phyloP scores from a whole-genome alignment of 257 asterid genomes.

The Penstemon newberryi region DNA sequence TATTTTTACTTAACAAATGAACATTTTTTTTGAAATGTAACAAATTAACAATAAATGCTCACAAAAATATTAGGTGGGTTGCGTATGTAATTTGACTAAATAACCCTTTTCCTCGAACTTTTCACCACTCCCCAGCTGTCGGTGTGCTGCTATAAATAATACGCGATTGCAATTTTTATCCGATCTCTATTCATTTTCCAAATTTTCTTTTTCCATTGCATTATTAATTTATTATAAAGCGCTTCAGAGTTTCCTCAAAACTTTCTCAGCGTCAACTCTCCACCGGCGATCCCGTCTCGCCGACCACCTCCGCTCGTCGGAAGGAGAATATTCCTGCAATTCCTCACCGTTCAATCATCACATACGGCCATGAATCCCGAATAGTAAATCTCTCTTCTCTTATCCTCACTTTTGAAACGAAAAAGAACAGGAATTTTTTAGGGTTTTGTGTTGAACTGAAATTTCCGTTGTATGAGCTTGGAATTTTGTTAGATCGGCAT shows the following conservation, averaged over 20 bases:
- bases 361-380: slow-evolving; percentile 50
- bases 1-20: background rate
- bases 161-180: slow-evolving; percentile 17
- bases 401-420: background rate
- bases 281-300: slow-evolving; percentile 33
- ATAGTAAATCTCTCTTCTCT: slow-evolving; percentile 41
- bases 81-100: slow-evolving; percentile 30
- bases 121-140: slow-evolving; percentile 35
- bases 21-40: background rate
- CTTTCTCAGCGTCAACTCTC: slow-evolving; percentile 39
- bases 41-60: background rate
- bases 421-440: background rate
- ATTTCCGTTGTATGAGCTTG: slow-evolving; percentile 15
- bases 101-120: slow-evolving; percentile 33
- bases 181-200: slow-evolving; percentile 17
- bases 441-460: slow-evolving; percentile 6
- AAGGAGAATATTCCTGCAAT: slow-evolving; percentile 25
- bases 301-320: slow-evolving; percentile 33
- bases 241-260: slow-evolving; percentile 17
- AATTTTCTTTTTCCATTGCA: background rate
- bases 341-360: slow-evolving; percentile 16
- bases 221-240: background rate
- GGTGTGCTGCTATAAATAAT: slow-evolving; percentile 36
- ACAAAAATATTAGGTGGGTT: background rate
- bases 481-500: slow-evolving; percentile 33